phyloP scores from a whole-genome alignment of 257 asterid species.

The Eustoma russellianum region DNA sequence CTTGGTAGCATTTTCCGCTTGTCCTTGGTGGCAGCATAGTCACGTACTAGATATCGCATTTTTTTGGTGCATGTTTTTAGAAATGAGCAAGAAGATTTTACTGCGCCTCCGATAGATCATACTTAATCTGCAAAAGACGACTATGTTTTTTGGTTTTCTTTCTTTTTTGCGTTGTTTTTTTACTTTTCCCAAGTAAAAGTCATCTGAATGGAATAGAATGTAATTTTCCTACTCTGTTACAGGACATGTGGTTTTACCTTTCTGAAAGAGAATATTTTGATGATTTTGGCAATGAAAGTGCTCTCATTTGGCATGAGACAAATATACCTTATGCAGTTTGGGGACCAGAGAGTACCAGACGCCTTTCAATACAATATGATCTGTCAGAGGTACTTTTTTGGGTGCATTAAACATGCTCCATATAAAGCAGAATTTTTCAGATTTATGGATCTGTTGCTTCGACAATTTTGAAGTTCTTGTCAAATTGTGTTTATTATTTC shows the following conservation, averaged over 20 bases:
- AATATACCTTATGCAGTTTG: slow-evolving; percentile 95
- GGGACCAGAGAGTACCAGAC: slow-evolving; percentile 70
- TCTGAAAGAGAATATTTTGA: slow-evolving; percentile 63
- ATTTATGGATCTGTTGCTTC: not conserved
- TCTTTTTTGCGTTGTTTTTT: too few relatives aligned
- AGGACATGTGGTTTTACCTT: slow-evolving; percentile 96
- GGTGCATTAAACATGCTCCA: not conserved
- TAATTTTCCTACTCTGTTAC: slow-evolving; percentile 11
- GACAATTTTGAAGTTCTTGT: not conserved
- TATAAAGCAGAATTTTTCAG: not conserved
- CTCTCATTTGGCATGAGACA: slow-evolving; percentile 92
- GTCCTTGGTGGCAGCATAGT: too few relatives aligned
- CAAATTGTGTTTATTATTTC: slow-evolving; percentile 12
- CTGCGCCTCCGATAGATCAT: too few relatives aligned
- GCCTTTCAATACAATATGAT: slow-evolving; percentile 57
- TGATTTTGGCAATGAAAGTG: slow-evolving; percentile 73
- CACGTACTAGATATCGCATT: too few relatives aligned
- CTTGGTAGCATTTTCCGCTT: too few relatives aligned
- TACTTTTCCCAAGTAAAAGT: too few relatives aligned
- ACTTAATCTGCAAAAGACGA: too few relatives aligned
- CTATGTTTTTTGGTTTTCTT: too few relatives aligned
- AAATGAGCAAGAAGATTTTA: too few relatives aligned
- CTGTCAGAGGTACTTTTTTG: slow-evolving; percentile 62
- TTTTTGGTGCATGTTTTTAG: too few relatives aligned
- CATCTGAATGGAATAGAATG: not conserved